A percentile compares a stretch with the other conserved stretches of the same genome.
phyloP scores from a whole-genome alignment of 768 basidiomycete genomes.

The Cystobasidium tubakii region DNA sequence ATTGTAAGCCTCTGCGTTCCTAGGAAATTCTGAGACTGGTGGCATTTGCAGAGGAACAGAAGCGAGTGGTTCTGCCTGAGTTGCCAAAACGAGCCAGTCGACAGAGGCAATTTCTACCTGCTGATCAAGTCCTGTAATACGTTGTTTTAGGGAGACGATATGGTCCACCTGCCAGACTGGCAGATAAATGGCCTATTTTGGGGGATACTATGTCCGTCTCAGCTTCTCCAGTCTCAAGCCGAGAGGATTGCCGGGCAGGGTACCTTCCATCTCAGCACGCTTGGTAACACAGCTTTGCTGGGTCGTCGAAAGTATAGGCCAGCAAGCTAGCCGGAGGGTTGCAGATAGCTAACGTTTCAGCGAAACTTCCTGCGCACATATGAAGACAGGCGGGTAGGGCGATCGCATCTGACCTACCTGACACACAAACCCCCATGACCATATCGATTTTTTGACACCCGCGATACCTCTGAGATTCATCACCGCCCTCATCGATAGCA shows the following conservation, averaged over 20 bases:
- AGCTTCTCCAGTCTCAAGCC: no score
- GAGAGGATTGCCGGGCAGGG: no score
- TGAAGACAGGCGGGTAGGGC: no score
- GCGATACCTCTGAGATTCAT: not conserved
- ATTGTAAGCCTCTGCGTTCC: constrained; percentile 1
- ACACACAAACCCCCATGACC: not conserved
- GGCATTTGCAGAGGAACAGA: not conserved
- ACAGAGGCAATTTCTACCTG: not conserved
- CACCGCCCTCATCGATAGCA: not conserved
- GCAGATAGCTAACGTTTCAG: no score
- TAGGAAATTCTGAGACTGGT: not conserved
- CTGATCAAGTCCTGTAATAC: not conserved
- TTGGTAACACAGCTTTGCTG: not conserved
- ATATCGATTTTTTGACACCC: not conserved
- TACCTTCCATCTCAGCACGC: not conserved
- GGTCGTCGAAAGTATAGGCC: not conserved
- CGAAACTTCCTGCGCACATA: no score
- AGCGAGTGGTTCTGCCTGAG: not conserved
- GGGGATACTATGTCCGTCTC: no score
- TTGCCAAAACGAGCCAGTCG: not conserved
- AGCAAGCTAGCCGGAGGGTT: no score
- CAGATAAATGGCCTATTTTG: constrained; percentile 19
- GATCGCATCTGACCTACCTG: not conserved
- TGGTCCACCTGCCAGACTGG: constrained; percentile 3
- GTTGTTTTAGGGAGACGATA: not conserved